Evolutionary conservation across 139 green algal genomes (phyloP), one percentile per base, ranked within the genome.

Genomic region (Picochlorum sp.): DNA sequence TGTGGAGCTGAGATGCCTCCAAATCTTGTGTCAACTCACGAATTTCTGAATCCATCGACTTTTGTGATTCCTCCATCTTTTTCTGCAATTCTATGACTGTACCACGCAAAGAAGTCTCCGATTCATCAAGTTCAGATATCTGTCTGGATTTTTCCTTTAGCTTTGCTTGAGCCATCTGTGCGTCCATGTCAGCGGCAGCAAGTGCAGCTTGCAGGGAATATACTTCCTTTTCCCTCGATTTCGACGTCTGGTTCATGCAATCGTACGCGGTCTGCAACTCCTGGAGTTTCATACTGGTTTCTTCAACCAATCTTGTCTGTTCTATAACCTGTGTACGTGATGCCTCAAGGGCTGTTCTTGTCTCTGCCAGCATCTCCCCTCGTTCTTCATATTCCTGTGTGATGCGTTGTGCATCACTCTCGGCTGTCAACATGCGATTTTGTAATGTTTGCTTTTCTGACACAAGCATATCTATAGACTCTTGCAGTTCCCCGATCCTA

Each of bases 391-490:
- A 24, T 56, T 77, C 69, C 46, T 77, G 58, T 16, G 56, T 61
- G n/a, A 74, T 58, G 14, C 58, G 56, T 6, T 52, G 45, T 2
- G 64, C 58, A 3, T 41, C 74, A n/a, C 34, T 38, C 24, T 69
- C 41, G 13, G 44, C 18, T 6, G 6, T 62, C 47, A 61, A 28
- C 24, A 45, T 21, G 4, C 45, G 57, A 6, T 44, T 45, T 10
- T 54, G 54, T 0, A 47, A 54, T 1, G 65, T 45, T 65, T 85
- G 51, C 30, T 54, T 64, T 32, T 80, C 79, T 11, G 57, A 56
- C 38, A 84, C 61, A 77, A 78, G 58, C 15, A 64, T 51, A 10
- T 68, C 58, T 58, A 76, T 41, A 41, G 16, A 26, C n/a, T 20
- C 47, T 20, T 20, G n/a, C 9, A 24, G 47, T 9, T 24, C 47